Percentiles rank a stretch among this genome's conserved stretches.
Evolutionary conservation across 2,329 filamentous ascomycete species (phyloP).

Genomic region (Neoscytalidium dimidiatum): DNA sequence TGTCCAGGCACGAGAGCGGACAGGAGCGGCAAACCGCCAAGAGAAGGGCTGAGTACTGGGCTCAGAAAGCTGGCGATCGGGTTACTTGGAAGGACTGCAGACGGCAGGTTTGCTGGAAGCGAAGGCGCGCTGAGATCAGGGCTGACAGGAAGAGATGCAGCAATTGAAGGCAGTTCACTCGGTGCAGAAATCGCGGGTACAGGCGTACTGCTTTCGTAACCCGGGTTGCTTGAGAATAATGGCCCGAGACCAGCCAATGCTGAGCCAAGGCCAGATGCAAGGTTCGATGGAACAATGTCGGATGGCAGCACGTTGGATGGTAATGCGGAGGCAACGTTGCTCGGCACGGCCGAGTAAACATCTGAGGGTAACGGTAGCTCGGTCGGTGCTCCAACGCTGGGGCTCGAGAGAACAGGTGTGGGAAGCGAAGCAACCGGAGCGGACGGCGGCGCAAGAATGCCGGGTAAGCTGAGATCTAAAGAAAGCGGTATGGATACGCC

Average conservation of each 20-base stretch:
- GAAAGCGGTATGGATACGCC: background rate
- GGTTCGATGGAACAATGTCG: background rate
- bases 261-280: background rate
- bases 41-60: background rate
- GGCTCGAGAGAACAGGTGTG: background rate
- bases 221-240: no score
- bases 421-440: background rate
- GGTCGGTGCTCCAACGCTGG: background rate
- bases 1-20: background rate
- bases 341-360: background rate
- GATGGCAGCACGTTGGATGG: background rate
- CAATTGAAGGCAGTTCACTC: background rate
- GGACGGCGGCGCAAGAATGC: background rate
- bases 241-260: background rate
- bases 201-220: no score
- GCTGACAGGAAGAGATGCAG: background rate
- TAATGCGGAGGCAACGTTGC: background rate
- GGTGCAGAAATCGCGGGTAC: background rate
- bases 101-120: background rate
- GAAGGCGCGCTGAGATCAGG: background rate
- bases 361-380: background rate
- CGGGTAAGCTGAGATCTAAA: background rate
- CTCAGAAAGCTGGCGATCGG: background rate
- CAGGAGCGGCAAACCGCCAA: background rate
- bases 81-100: background rate